phyloP scores from a whole-genome alignment of 768 basidiomycete species.

The Jaapia argillacea region DNA sequence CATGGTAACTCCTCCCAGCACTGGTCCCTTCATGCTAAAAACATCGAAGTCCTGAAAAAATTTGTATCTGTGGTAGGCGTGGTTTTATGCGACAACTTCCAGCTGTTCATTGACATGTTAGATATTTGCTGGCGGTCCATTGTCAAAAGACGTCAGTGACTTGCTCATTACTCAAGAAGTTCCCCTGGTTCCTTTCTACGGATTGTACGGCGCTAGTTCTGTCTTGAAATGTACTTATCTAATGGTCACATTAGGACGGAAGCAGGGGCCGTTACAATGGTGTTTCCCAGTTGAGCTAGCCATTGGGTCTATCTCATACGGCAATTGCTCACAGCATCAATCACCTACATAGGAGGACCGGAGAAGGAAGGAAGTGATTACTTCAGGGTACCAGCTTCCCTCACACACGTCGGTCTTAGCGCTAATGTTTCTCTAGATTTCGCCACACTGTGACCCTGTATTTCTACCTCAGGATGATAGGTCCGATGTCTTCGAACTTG shows the following conservation, averaged over 20 bases:
- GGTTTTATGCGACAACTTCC: background rate
- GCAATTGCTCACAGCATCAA: too few relatives aligned
- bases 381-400: background rate
- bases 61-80: slow-evolving; percentile 8
- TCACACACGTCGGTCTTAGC: too few relatives aligned
- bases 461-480: slow-evolving; percentile 7
- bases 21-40: slow-evolving; percentile 10
- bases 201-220: slow-evolving; percentile 19
- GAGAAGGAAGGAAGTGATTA: background rate
- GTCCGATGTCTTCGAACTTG: slow-evolving; percentile 7
- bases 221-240: background rate
- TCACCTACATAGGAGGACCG: background rate
- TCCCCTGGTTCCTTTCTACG: slow-evolving; percentile 22
- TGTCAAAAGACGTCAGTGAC: slow-evolving; percentile 26
- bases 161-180: slow-evolving; percentile 22
- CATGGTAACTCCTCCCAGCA: slow-evolving; percentile 4
- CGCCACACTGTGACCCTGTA: slow-evolving; percentile 7
- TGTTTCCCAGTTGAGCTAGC: background rate
- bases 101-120: slow-evolving; percentile 6
- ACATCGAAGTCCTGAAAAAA: slow-evolving; percentile 4
- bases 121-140: slow-evolving; percentile 28
- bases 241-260: background rate
- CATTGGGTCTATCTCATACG: too few relatives aligned
- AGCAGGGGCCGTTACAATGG: background rate
- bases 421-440: slow-evolving; percentile 7